Conservation (phyloP, 2,329 filamentous ascomycete species). For the Annulohypoxylon truncatum region DNA sequence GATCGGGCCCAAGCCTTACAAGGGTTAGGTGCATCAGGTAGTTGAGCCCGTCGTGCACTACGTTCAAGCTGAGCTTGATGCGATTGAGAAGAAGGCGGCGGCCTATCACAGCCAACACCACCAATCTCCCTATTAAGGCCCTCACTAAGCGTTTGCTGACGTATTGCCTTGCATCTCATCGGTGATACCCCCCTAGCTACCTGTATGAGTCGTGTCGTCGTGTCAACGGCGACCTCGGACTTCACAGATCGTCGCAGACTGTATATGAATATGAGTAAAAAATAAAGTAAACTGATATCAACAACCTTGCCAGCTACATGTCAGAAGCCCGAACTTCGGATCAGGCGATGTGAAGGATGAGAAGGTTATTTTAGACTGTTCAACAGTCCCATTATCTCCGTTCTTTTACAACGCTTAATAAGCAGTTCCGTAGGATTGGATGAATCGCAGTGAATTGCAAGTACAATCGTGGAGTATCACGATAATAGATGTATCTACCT, state of each 20-base stretch:
- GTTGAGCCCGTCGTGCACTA: slow-evolving; percentile 41
- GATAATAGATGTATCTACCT: slow-evolving; percentile 22
- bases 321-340: slow-evolving; percentile 22
- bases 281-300: slow-evolving; percentile 35
- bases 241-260: slow-evolving; percentile 27
- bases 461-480: slow-evolving; percentile 9
- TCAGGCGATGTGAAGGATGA: neutral
- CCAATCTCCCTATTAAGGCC: slow-evolving; percentile 13
- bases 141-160: slow-evolving; percentile 5
- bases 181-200: neutral
- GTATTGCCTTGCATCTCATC: slow-evolving; percentile 1
- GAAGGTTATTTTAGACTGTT: neutral
- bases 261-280: slow-evolving; percentile 36
- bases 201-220: slow-evolving; percentile 10
- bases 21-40: slow-evolving; percentile 54
- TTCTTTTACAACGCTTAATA: neutral
- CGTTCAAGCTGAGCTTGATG: slow-evolving; percentile 36
- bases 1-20: slow-evolving; percentile 80
- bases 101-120: slow-evolving; percentile 17
- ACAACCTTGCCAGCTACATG: slow-evolving; percentile 11
- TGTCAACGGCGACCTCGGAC: slow-evolving; percentile 26
- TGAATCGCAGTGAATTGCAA: neutral
- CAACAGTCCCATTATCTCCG: neutral
- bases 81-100: slow-evolving; percentile 30
- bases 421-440: neutral